Conservation (phyloP, 2,329 filamentous ascomycete genomes). For the Epichloe baconii region DNA sequence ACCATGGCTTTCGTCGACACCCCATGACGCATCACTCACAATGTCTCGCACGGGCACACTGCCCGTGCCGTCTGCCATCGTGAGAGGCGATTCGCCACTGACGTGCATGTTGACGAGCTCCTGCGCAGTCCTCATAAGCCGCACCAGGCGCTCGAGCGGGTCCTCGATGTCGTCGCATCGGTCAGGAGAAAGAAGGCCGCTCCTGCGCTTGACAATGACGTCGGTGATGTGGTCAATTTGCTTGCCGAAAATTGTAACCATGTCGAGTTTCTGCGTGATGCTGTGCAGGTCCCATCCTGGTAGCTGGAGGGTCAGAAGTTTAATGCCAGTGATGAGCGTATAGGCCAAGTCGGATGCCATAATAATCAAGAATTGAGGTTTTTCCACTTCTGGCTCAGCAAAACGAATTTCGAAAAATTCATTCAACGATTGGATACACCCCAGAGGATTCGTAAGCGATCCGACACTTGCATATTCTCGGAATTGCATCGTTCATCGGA, state of each 20-base stretch:
- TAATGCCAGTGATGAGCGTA: constrained; percentile 31
- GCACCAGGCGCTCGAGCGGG: constrained; percentile 19
- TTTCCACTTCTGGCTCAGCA: constrained; percentile 16
- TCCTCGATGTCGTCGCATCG: constrained; percentile 12
- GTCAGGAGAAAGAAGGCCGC: constrained; percentile 12
- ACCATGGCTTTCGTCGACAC: background rate
- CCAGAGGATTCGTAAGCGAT: constrained; percentile 34
- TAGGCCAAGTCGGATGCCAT: constrained; percentile 34
- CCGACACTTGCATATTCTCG: constrained; percentile 20
- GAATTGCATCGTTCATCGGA: constrained; percentile 22
- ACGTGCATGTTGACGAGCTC: constrained; percentile 20
- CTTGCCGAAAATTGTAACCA: constrained; percentile 11
- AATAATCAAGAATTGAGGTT: constrained; percentile 29
- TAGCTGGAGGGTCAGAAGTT: constrained; percentile 30
- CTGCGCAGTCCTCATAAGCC: constrained; percentile 18
- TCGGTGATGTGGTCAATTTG: constrained; percentile 18
- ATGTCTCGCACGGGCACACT: constrained; percentile 10
- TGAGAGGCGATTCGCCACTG: constrained; percentile 12
- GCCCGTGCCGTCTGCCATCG: constrained; percentile 9
- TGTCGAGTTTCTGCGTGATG: constrained; percentile 21
- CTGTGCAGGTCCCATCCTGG: constrained; percentile 32
- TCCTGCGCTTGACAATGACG: constrained; percentile 17
- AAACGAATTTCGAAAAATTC: constrained; percentile 27
- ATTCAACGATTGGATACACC: constrained; percentile 27
- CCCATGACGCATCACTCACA: constrained; percentile 7